These are phyloP conservation scores for Tylopilus balloui DNA, from an alignment of 768 basidiomycete genomes.

Conservation along the genomic window DNA sequence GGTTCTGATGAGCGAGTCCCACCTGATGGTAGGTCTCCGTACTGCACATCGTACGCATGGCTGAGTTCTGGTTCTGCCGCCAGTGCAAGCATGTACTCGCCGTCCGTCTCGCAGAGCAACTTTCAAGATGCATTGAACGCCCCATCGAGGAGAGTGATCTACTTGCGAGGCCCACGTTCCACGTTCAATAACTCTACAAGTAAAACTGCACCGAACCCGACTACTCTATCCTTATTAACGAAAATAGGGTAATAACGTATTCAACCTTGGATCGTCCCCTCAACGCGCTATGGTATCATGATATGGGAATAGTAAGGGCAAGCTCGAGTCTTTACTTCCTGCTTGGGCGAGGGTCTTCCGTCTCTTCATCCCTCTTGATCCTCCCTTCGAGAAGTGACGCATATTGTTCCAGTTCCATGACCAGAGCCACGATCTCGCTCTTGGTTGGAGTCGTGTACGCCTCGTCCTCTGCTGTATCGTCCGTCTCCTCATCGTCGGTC, in stretches of 20 bases:
- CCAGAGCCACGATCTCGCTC: conserved; percentile 41
- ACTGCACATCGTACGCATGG: not conserved
- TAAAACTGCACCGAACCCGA: conserved; percentile 6
- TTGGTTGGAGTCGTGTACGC: conserved; percentile 17
- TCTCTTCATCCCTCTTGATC: conserved; percentile 31
- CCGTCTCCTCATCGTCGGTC: conserved; percentile 8
- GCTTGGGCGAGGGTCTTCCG: conserved; percentile 2
- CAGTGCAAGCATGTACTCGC: conserved; percentile 84
- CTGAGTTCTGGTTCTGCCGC: conserved; percentile 1
- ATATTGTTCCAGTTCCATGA: conserved; percentile 54
- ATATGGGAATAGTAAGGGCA: not conserved
- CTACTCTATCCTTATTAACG: conserved; percentile 22
- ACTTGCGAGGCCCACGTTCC: conserved; percentile 26
- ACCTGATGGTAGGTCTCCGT: conserved; percentile 52
- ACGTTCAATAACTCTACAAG: conserved; percentile 12
- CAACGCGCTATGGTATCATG: conserved; percentile 7
- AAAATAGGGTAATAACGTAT: conserved; percentile 28
- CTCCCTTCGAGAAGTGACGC: conserved; percentile 60
- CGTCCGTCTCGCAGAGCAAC: conserved; percentile 50
- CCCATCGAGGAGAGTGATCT: conserved; percentile 46
- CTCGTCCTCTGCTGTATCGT: conserved; percentile 2
- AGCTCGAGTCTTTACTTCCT: conserved; percentile 14
- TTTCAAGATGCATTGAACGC: conserved; percentile 50
- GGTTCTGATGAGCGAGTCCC: conserved; percentile 54
- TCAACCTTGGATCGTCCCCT: conserved; percentile 2